phyloP scores from a whole-genome alignment of 108 stramenopile species.

The Nitzschia sp. region DNA sequence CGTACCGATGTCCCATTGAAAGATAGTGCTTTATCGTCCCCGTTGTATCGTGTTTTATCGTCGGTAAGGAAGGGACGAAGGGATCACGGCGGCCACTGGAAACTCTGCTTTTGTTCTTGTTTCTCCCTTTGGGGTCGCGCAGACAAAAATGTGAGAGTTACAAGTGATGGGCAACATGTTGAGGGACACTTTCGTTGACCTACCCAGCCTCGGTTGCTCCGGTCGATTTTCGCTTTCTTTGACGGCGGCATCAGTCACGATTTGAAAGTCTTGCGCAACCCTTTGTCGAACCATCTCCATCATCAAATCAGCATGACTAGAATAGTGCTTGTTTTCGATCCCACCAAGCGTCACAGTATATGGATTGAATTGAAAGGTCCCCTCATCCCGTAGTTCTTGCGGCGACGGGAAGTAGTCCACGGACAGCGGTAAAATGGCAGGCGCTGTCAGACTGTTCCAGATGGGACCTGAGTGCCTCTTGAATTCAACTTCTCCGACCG shows the following conservation, averaged over 20 bases:
- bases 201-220: conserved; percentile 40
- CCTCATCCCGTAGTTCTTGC: conserved; percentile 71
- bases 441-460: conserved; percentile 95
- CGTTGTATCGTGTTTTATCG: conserved; percentile 21
- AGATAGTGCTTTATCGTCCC: conserved; percentile 29
- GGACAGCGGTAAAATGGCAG: conserved; percentile 95
- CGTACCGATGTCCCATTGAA: conserved; percentile 42
- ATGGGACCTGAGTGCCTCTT: conserved; percentile 89
- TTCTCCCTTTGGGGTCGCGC: neutral
- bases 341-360: conserved; percentile 76
- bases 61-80: conserved; percentile 7
- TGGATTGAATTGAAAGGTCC: conserved; percentile 68
- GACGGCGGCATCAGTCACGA: conserved; percentile 66
- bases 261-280: conserved; percentile 81
- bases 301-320: conserved; percentile 79
- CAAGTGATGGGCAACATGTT: neutral
- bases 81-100: neutral
- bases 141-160: neutral
- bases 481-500: conserved; percentile 84
- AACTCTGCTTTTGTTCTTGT: neutral
- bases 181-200: no score
- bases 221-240: conserved; percentile 48
- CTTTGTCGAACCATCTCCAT: conserved; percentile 90
- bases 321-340: conserved; percentile 72
- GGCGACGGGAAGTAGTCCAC: conserved; percentile 95